Conservation (phyloP, 306 rosid species). For the Echinosophora koreensis region DNA sequence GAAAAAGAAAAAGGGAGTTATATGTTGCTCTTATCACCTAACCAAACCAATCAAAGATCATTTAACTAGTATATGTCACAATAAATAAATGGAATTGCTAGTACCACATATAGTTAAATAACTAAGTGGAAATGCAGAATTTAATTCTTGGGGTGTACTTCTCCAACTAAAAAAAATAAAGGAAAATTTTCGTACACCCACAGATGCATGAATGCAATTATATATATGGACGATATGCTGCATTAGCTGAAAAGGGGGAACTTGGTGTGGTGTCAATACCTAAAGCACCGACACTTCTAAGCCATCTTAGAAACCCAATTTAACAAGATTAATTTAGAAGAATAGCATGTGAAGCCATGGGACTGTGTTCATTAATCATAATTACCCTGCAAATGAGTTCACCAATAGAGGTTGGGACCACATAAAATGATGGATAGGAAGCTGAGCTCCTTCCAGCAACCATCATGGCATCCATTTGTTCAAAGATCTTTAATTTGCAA, state of each 20-base stretch:
- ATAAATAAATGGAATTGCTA: neutral
- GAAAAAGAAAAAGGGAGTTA: neutral
- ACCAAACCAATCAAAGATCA: constrained; percentile 19
- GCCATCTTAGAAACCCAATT: neutral
- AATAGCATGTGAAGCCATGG: constrained; percentile 57
- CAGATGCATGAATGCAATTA: constrained; percentile 1
- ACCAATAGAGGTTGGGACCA: constrained; percentile 64
- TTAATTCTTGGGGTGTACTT: neutral
- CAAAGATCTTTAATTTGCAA: constrained; percentile 14
- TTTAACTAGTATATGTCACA: neutral
- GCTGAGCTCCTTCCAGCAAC: constrained; percentile 50
- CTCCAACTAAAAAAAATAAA: neutral
- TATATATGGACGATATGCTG: constrained; percentile 5
- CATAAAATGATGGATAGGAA: constrained; percentile 41
- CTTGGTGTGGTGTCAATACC: constrained; percentile 4
- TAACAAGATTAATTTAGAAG: constrained; percentile 39
- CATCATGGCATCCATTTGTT: constrained; percentile 65
- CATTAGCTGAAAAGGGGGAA: constrained; percentile 17
- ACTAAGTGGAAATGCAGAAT: neutral
- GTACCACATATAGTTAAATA: neutral
- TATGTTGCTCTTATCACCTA: constrained; percentile 21
- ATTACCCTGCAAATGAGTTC: constrained; percentile 53
- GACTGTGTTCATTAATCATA: constrained; percentile 52
- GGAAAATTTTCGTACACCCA: neutral
- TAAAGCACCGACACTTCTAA: constrained; percentile 39